Percentiles rank a stretch among this genome's conserved stretches.
Conservation (phyloP, 148 eudicot genomes). For the Rhododendron griersonianum region DNA sequence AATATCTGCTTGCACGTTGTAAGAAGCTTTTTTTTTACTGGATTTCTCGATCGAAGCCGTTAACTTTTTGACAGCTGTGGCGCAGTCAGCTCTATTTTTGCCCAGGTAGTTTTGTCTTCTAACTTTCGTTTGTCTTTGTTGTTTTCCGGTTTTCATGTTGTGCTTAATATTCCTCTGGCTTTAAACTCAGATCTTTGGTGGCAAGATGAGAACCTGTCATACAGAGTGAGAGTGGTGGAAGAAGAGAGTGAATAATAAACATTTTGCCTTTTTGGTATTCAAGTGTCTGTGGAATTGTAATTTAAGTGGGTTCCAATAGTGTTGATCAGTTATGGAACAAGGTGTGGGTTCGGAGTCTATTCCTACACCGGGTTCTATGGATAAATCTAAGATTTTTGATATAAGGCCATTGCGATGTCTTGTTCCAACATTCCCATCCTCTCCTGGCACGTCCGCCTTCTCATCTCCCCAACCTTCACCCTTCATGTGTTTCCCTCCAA, state of each 20-base stretch:
- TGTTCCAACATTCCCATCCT: conserved; percentile 38
- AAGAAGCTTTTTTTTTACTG: neutral
- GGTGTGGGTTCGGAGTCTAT: conserved; percentile 25
- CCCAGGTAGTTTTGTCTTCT: neutral
- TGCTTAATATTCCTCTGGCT: neutral
- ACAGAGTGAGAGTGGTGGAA: neutral
- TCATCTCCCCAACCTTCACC: conserved; percentile 31
- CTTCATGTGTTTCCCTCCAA: conserved; percentile 37
- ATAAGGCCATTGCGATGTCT: conserved; percentile 42
- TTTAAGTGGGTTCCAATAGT: neutral
- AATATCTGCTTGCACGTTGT: conserved; percentile 1
- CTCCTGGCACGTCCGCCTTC: conserved; percentile 21
- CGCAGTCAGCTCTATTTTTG: neutral
- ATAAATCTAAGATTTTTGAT: conserved; percentile 34
- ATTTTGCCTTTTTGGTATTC: neutral
- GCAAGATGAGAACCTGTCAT: neutral
- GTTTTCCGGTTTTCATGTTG: neutral
- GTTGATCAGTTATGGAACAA: conserved; percentile 26
- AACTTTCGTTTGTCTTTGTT: neutral
- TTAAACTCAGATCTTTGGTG: neutral
- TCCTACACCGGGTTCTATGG: conserved; percentile 20
- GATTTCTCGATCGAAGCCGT: neutral
- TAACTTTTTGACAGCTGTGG: neutral
- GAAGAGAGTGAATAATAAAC: neutral
- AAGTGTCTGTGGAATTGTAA: neutral